Evolutionary conservation across 306 rosid species (phyloP), one percentile per base, ranked within the genome.

Genomic region (Prunus padus): DNA sequence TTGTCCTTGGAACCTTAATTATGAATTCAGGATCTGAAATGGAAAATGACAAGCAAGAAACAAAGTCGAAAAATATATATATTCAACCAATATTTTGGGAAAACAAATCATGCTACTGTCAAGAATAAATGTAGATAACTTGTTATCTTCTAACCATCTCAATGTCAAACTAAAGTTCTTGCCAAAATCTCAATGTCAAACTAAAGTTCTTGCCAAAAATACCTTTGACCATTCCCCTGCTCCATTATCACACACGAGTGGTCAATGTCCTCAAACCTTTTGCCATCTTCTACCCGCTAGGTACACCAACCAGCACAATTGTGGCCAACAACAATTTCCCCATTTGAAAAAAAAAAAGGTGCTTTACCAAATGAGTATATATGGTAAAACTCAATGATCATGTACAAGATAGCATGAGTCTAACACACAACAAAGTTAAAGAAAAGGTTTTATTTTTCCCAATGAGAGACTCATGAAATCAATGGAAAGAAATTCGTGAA

Each of bases 141-240:
- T 25, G 59, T 67, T 72, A 78, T 26, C 40, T 11, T 60, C n/a
- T n/a, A n/a, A n/a, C n/a, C n/a, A n/a, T n/a, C n/a, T n/a, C n/a
- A n/a, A n/a, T n/a, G n/a, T n/a, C n/a, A n/a, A n/a, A n/a, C n/a
- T n/a, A n/a, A n/a, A n/a, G n/a, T n/a, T n/a, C n/a, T n/a, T n/a
- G n/a, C 30, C 55, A 44, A 56, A 70, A 46, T 70, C 25, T 65
- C 23, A n/a, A 25, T 16, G 18, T 50, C 15, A 57, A 52, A 51
- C 23, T 57, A 25, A 65, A 8, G 23, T 44, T 45, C 13, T 19
- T 26, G 59, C 65, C 54, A 46, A 65, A 69, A 45, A 6, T 42
- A 79, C 92, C 99, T 97, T 95, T 95, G 72, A 95, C 99, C 99
- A 95, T 95, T 92, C 99, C 99, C 3, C n/a, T n/a, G 99, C 92